Evolutionary conservation across 768 basidiomycete genomes (phyloP).

Genomic region (Coprinopsis sp.): DNA sequence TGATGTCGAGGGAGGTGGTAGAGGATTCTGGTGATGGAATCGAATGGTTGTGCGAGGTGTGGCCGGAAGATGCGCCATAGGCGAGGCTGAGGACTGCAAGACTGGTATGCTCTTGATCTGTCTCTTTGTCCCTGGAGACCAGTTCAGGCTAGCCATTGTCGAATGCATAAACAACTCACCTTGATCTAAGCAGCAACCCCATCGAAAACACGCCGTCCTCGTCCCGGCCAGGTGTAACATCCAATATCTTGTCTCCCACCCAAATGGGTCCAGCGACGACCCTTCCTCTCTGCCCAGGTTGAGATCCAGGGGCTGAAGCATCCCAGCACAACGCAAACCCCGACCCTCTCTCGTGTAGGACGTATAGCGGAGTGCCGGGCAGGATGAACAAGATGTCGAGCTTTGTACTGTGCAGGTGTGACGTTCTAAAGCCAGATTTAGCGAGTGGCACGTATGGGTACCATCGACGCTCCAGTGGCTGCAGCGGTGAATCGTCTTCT

Average conservation of each 20-base stretch:
- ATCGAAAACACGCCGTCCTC: constrained; percentile 22
- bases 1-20: too few relatives aligned
- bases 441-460: too few relatives aligned
- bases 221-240: constrained; percentile 25
- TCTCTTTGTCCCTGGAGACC: too few relatives aligned
- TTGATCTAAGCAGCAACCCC: constrained; percentile 16
- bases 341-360: constrained; percentile 19
- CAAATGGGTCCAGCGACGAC: constrained; percentile 12
- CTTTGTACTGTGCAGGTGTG: constrained; percentile 10
- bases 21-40: too few relatives aligned
- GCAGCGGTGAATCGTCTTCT: too few relatives aligned
- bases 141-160: too few relatives aligned
- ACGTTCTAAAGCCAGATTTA: too few relatives aligned
- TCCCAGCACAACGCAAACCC: constrained; percentile 18
- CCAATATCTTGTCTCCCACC: constrained; percentile 16
- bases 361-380: constrained; percentile 22
- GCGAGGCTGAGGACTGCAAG: background rate
- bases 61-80: constrained; percentile 12
- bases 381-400: constrained; percentile 25
- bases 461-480: too few relatives aligned
- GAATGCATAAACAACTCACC: background rate
- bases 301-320: too few relatives aligned
- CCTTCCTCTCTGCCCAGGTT: too few relatives aligned
- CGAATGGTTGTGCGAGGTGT: too few relatives aligned
- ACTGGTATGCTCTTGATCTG: background rate